Percentiles rank a stretch among this genome's conserved stretches.
phyloP scores from a whole-genome alignment of 169 alveolate genomes.

The Eimeria necatrix region DNA sequence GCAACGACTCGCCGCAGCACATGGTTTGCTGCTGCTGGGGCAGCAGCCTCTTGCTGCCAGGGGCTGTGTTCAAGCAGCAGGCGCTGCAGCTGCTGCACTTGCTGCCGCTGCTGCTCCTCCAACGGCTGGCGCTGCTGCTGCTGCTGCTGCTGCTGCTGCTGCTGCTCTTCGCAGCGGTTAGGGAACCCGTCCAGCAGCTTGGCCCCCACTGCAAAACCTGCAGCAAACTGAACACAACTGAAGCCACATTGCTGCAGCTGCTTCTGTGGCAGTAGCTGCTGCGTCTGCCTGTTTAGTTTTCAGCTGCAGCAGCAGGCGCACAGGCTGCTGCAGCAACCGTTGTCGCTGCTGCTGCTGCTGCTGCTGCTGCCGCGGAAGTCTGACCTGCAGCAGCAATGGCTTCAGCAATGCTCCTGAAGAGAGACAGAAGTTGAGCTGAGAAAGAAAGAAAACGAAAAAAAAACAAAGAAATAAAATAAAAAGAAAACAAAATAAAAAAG shows the following conservation, averaged over 20 bases:
- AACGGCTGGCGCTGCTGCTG: background rate
- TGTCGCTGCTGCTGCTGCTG: no score
- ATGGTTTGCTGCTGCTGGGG: background rate
- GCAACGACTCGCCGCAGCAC: slow-evolving; percentile 1
- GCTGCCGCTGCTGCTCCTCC: background rate
- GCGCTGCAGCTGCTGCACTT: background rate
- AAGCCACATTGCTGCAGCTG: background rate
- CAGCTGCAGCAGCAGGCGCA: no score
- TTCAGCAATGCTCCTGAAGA: no score
- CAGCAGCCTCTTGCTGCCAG: background rate
- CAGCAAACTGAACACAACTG: background rate
- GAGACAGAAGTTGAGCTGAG: background rate
- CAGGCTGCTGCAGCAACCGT: no score
- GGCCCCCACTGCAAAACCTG: background rate
- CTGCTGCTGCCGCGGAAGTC: no score
- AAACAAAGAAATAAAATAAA: no score
- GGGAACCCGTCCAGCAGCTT: background rate
- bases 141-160: slow-evolving; percentile 7
- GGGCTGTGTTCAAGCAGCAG: background rate
- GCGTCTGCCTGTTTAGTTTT: no score
- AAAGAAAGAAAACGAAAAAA: background rate
- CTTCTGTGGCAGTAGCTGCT: no score
- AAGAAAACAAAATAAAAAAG: no score
- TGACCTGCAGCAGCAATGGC: no score
- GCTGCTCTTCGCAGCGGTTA: background rate